Base-by-base conservation (phyloP, 2,329 filamentous ascomycete species). In the Calonectria naviculata region DNA sequence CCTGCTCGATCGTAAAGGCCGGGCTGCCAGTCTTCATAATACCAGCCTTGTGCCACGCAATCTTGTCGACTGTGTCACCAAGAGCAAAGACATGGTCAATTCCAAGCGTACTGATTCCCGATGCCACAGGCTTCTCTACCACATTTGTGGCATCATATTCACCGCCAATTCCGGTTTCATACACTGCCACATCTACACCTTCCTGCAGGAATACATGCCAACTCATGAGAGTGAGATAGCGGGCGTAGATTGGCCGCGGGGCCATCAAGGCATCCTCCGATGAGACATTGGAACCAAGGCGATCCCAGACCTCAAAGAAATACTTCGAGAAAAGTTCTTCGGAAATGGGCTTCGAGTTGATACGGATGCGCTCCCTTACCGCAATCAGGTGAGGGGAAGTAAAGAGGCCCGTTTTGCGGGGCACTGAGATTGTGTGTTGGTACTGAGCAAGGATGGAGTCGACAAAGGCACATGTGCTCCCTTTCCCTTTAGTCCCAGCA, bases 401-500 rank as follows among this genome's bases (percentile, higher is more conserved):
- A 83, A 92, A 93, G 36, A 93, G 87, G 15, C 92, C 92, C 44
- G 89, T 86, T 74, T 86, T 89, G 65, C 73, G 79, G 31, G 86
- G 86, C 1, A 76, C 74, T 29, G 76, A 68, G 65, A 76, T 73
- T 24, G 74, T 74, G 54, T 77, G 78, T 21, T 85, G 85, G 76
- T 90, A 88, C 64, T 85, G 85, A 19, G 85, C 83, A 52, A 94
- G 87, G 71, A 94, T 90, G 9, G 89, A 90, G 72, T 90, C 87
- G 68, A 90, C 86, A 74, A 92, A 93, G 44, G 92, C 92, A 78
- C 92, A 94, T 1, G 92, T 93, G 77, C 89, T 92, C 31, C 93
- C 93, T 82, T 94, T 95, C 6, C 93, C 93, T 80, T 94, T 94
- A n/a, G 92, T 94, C 6, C 93, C 93, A 28, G 92, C 89, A 29